Conservation (phyloP, 169 alveolate species). For the Cryptosporidium sp. region DNA sequence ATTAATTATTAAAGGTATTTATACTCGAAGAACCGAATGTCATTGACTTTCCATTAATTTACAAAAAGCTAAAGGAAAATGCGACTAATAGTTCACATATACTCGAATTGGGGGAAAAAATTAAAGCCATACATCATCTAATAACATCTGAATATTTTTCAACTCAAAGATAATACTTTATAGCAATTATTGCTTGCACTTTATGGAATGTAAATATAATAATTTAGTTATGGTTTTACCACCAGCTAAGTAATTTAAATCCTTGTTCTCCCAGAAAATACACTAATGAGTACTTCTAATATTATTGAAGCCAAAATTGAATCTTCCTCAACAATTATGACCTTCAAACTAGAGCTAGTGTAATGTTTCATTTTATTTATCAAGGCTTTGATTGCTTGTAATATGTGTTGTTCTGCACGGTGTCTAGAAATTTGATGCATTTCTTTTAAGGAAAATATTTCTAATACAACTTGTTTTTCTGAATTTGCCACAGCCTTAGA, state of each 20-base stretch:
- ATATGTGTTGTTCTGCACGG: slow-evolving; percentile 8
- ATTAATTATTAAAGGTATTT: too few species aligned
- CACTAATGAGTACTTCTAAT: not conserved
- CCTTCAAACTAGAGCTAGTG: not conserved
- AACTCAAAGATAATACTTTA: too few species aligned
- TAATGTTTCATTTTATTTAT: not conserved
- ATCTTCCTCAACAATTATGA: slow-evolving; percentile 31
- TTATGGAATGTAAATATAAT: not conserved
- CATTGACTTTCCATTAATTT: too few species aligned
- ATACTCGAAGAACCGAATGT: too few species aligned
- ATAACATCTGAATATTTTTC: not conserved
- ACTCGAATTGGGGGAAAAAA: not conserved
- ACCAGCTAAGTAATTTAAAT: not conserved
- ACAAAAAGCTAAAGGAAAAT: too few species aligned
- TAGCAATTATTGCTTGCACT: too few species aligned
- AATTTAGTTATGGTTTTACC: not conserved
- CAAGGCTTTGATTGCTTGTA: not conserved
- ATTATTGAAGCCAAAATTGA: not conserved
- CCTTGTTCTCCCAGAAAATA: slow-evolving; percentile 46
- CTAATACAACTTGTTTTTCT: slow-evolving; percentile 7
- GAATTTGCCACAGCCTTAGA: slow-evolving; percentile 13
- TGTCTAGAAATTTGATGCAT: not conserved
- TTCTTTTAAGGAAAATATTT: not conserved
- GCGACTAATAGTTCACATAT: not conserved
- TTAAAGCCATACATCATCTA: not conserved